Conservation (phyloP, 176 grass and related monocot species). For the Triticum aestivum region DNA sequence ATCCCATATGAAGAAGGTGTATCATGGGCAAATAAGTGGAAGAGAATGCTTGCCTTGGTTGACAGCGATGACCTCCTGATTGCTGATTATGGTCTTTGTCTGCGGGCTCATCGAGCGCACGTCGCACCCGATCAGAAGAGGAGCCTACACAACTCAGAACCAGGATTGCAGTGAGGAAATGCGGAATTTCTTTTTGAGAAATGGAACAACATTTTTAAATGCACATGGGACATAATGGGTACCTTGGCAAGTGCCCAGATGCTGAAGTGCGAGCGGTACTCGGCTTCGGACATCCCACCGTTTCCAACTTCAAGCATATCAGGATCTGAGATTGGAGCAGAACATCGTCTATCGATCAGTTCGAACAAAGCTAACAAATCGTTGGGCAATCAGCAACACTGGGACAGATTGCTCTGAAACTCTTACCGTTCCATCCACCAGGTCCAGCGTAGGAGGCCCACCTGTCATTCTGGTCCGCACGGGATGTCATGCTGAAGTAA, state of each 20-base stretch:
- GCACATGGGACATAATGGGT: neutral
- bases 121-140: slow-evolving; percentile 90
- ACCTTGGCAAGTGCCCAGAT: slow-evolving; percentile 95
- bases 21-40: neutral
- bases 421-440: slow-evolving; percentile 90
- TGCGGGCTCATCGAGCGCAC: slow-evolving; percentile 70
- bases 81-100: slow-evolving; percentile 76
- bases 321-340: slow-evolving; percentile 53
- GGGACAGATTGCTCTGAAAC: slow-evolving; percentile 8
- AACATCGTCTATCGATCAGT: neutral
- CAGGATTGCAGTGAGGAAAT: slow-evolving; percentile 20
- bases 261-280: slow-evolving; percentile 96
- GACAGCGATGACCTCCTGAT: slow-evolving; percentile 76
- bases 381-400: neutral
- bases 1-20: neutral
- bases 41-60: slow-evolving; percentile 69
- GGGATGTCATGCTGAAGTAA: slow-evolving; percentile 78
- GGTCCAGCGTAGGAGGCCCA: slow-evolving; percentile 90
- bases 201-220: neutral
- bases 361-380: neutral
- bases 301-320: slow-evolving; percentile 97
- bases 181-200: neutral
- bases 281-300: slow-evolving; percentile 77
- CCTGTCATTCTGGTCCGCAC: slow-evolving; percentile 85
- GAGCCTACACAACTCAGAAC: slow-evolving; percentile 48